Conservation (phyloP, 1,139 yeast species). For the Eremothecium sinecaudum region DNA sequence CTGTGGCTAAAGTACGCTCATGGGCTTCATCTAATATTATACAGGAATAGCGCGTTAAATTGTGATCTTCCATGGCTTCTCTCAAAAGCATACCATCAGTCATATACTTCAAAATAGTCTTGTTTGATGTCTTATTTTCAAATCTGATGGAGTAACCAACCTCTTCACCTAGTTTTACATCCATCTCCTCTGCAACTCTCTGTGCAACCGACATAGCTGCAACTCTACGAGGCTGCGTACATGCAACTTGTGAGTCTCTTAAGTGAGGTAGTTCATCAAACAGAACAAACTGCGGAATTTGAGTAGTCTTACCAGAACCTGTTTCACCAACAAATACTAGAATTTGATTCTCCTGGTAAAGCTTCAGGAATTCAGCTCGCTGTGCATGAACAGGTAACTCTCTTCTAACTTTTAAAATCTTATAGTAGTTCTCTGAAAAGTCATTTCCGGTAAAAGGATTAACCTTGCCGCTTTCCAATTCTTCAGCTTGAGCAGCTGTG, state of each 20-base stretch:
- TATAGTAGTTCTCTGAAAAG: slow-evolving; percentile 59
- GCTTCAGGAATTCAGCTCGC: slow-evolving; percentile 73
- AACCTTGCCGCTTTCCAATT: slow-evolving; percentile 49
- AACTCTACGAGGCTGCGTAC: slow-evolving; percentile 96
- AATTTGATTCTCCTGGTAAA: slow-evolving; percentile 81
- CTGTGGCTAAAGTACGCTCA: slow-evolving; percentile 94
- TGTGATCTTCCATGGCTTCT: slow-evolving; percentile 96
- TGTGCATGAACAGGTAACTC: slow-evolving; percentile 92
- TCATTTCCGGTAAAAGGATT: slow-evolving; percentile 74
- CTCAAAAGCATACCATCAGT: slow-evolving; percentile 97
- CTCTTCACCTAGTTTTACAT: slow-evolving; percentile 79
- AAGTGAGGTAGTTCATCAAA: slow-evolving; percentile 87
- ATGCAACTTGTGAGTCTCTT: slow-evolving; percentile 72
- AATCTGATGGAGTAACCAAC: slow-evolving; percentile 92
- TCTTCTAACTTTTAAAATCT: slow-evolving; percentile 67
- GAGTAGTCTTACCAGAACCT: slow-evolving; percentile 96
- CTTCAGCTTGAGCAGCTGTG: slow-evolving; percentile 60
- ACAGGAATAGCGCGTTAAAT: slow-evolving; percentile 70
- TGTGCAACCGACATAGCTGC: slow-evolving; percentile 97
- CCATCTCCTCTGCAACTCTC: slow-evolving; percentile 95
- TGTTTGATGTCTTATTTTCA: slow-evolving; percentile 74
- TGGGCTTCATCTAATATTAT: slow-evolving; percentile 96
- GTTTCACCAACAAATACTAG: slow-evolving; percentile 99
- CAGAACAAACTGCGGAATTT: slow-evolving; percentile 89
- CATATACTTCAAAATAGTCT: slow-evolving; percentile 87